Percentiles rank a stretch among this genome's conserved stretches.
phyloP scores from a whole-genome alignment of 2,329 filamentous ascomycete genomes.

The Fusarium sambucinum region DNA sequence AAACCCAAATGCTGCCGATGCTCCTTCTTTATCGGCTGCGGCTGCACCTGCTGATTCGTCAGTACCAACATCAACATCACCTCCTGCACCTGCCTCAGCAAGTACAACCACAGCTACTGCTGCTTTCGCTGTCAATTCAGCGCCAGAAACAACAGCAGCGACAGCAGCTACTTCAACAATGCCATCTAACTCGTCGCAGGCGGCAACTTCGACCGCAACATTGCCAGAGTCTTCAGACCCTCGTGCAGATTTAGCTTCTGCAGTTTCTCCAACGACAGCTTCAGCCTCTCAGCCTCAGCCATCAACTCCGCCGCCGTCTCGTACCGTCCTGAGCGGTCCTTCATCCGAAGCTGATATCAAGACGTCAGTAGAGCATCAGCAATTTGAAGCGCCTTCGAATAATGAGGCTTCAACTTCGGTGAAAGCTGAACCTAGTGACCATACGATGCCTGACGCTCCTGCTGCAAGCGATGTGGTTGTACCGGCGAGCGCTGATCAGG shows the following conservation, averaged over 20 bases:
- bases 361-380: constrained; percentile 32
- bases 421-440: constrained; percentile 35
- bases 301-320: constrained; percentile 39
- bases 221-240: constrained; percentile 15
- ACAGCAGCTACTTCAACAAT: constrained; percentile 14
- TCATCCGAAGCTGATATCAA: constrained; percentile 24
- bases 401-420: constrained; percentile 22
- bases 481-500: constrained; percentile 20
- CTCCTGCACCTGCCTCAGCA: constrained; percentile 12
- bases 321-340: constrained; percentile 14
- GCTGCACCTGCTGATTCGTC: constrained; percentile 16
- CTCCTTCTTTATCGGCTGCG: constrained; percentile 1
- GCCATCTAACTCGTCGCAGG: constrained; percentile 14
- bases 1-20: constrained; percentile 12
- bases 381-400: constrained; percentile 36
- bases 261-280: constrained; percentile 14
- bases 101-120: constrained; percentile 7
- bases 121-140: constrained; percentile 11
- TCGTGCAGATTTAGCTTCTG: constrained; percentile 15
- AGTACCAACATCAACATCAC: constrained; percentile 28
- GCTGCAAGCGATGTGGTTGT: constrained; percentile 15
- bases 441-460: constrained; percentile 43
- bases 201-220: constrained; percentile 12
- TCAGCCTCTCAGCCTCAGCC: constrained; percentile 29
- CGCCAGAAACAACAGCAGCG: constrained; percentile 14